Conservation (phyloP, 257 asterid species). For the Scutellaria baicalensis region DNA sequence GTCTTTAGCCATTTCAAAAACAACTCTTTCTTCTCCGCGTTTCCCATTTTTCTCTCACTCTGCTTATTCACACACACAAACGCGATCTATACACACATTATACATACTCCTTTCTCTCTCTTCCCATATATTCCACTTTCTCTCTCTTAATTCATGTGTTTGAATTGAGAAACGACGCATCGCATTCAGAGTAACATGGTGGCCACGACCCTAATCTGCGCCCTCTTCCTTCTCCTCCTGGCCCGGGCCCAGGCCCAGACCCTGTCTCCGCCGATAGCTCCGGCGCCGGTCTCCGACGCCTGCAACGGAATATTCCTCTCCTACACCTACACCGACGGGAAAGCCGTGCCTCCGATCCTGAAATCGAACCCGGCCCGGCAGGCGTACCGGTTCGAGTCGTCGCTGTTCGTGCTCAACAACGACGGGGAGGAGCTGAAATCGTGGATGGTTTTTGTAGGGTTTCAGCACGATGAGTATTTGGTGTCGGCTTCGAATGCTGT, state of each 20-base stretch:
- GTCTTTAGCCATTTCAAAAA: conserved; percentile 15
- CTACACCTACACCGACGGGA: conserved; percentile 41
- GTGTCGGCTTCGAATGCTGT: conserved; percentile 82
- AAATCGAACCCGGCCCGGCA: conserved; percentile 30
- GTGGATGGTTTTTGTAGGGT: conserved; percentile 85
- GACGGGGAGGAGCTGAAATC: conserved; percentile 61
- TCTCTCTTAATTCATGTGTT: conserved; percentile 22
- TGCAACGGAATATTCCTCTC: conserved; percentile 64
- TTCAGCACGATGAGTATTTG: conserved; percentile 61
- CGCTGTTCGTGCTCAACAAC: conserved; percentile 52
- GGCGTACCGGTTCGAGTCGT: conserved; percentile 70
- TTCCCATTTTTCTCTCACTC: conserved; percentile 9
- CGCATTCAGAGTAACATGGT: conserved; percentile 28
- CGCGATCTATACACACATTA: too few relatives aligned
- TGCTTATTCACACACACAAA: neutral
- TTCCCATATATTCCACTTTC: neutral
- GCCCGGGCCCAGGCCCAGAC: conserved; percentile 24
- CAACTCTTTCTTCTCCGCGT: conserved; percentile 39
- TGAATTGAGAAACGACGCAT: conserved; percentile 11
- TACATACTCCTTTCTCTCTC: conserved; percentile 1
- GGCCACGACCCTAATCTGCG: conserved; percentile 6
- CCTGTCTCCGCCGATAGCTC: conserved; percentile 21
- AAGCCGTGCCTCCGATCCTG: conserved; percentile 46
- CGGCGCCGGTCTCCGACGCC: conserved; percentile 41
- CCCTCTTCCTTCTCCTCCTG: conserved; percentile 1